Evolutionary conservation across 2,329 filamentous ascomycete species (phyloP).

Genomic region (Aspergillus sp.): DNA sequence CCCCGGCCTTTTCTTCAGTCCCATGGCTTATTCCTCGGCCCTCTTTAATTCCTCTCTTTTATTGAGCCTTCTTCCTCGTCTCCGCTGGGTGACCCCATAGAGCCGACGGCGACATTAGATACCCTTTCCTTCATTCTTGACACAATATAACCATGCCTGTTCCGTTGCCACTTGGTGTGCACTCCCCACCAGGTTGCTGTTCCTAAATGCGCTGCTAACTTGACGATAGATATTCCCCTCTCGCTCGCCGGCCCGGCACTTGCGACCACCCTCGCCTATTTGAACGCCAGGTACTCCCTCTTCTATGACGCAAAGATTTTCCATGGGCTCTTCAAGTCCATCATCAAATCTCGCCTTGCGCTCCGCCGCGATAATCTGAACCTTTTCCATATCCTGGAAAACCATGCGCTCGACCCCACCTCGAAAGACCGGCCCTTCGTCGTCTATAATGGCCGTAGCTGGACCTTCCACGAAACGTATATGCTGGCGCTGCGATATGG

Average conservation of each 20-base stretch:
- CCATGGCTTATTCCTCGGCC: not conserved
- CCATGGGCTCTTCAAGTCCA: constrained; percentile 51
- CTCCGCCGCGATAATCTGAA: constrained; percentile 64
- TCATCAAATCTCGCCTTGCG: constrained; percentile 46
- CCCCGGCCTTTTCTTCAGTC: not conserved
- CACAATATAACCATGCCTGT: constrained; percentile 1
- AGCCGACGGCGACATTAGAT: not conserved
- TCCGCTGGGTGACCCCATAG: not conserved
- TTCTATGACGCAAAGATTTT: constrained; percentile 66
- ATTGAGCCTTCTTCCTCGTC: not conserved
- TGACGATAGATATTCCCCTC: constrained; percentile 35
- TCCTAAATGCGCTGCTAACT: not conserved
- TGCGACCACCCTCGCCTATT: constrained; percentile 69
- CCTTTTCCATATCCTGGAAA: constrained; percentile 74
- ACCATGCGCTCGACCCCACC: constrained; percentile 60
- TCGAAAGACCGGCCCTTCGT: constrained; percentile 55
- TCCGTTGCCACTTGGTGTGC: constrained; percentile 7
- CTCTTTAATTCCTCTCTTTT: not conserved
- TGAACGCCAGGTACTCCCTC: constrained; percentile 69
- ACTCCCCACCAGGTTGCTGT: not conserved
- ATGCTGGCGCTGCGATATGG: constrained; percentile 70
- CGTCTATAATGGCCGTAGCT: constrained; percentile 66
- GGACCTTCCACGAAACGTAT: constrained; percentile 77
- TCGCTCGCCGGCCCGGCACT: constrained; percentile 58
- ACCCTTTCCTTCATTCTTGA: not conserved